A percentile compares a stretch with the other conserved stretches of the same genome.
Conservation (phyloP, 1,284 basidiomycete species). For the Retiboletus flavoniger region DNA sequence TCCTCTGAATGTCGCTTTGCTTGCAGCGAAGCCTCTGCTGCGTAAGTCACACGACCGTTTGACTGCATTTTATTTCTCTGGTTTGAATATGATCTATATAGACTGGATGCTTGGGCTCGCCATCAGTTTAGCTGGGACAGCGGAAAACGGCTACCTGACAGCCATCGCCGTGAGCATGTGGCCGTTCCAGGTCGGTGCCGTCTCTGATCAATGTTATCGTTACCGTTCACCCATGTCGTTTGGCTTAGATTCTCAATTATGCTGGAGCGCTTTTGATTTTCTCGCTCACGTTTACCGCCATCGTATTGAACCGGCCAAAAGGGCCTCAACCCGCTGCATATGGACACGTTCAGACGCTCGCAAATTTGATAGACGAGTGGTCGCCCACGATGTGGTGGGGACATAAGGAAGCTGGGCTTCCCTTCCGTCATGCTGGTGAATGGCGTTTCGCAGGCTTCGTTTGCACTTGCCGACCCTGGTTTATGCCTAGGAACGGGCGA, state of each 20-base stretch:
- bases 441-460: not conserved
- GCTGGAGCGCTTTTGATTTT: slow-evolving; percentile 21
- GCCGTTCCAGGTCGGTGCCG: slow-evolving; percentile 26
- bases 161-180: slow-evolving; percentile 28
- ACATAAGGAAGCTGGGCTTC: slow-evolving; percentile 13
- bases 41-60: slow-evolving; percentile 21
- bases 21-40: slow-evolving; percentile 25
- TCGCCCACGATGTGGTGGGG: slow-evolving; percentile 38
- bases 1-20: slow-evolving; percentile 14
- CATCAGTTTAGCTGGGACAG: slow-evolving; percentile 18
- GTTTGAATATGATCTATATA: slow-evolving; percentile 6
- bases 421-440: slow-evolving; percentile 24
- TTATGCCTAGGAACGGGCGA: slow-evolving; percentile 25
- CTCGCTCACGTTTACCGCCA: slow-evolving; percentile 16
- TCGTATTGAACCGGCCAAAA: slow-evolving; percentile 20
- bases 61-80: too few relatives aligned
- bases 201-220: not conserved
- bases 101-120: slow-evolving; percentile 38
- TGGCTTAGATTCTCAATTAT: slow-evolving; percentile 32
- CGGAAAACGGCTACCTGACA: slow-evolving; percentile 12
- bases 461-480: not conserved
- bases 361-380: slow-evolving; percentile 35
- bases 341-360: slow-evolving; percentile 34
- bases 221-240: not conserved
- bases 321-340: slow-evolving; percentile 34